Percentiles rank a stretch among this genome's conserved stretches.
These are phyloP conservation scores for Diaporthe batatas DNA, from an alignment of 2,329 filamentous ascomycete species.

Conservation along the genomic window DNA sequence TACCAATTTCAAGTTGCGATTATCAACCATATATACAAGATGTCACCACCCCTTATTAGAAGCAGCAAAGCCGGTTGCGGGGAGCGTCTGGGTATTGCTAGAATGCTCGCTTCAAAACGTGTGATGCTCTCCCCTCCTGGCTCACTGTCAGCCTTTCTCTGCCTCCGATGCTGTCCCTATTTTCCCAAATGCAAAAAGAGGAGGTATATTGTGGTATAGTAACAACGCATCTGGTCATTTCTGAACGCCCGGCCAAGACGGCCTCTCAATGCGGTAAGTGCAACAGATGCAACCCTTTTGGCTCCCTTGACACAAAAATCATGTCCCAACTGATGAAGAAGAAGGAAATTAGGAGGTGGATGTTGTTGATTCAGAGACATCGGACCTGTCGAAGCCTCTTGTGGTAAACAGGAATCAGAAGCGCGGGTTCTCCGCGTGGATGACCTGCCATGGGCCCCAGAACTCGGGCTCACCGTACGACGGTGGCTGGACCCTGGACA, in stretches of 20 bases:
- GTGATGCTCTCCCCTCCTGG: slow-evolving; percentile 3
- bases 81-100: slow-evolving; percentile 4
- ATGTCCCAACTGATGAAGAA: slow-evolving; percentile 11
- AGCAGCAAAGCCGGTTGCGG: slow-evolving; percentile 2
- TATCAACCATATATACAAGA: slow-evolving; percentile 32
- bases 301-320: slow-evolving; percentile 25
- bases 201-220: slow-evolving; percentile 39
- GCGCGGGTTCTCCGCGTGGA: slow-evolving; percentile 63
- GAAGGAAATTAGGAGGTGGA: background rate
- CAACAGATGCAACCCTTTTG: slow-evolving; percentile 38
- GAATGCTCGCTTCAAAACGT: background rate
- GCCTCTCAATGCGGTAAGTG: slow-evolving; percentile 31
- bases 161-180: slow-evolving; percentile 32
- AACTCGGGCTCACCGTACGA: slow-evolving; percentile 65
- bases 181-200: slow-evolving; percentile 33
- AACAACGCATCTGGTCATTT: slow-evolving; percentile 36
- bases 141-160: background rate
- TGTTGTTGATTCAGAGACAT: background rate
- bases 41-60: background rate
- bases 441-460: slow-evolving; percentile 64
- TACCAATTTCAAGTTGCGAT: slow-evolving; percentile 36
- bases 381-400: background rate
- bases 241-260: slow-evolving; percentile 37
- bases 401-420: slow-evolving; percentile 50
- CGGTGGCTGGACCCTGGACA: slow-evolving; percentile 67